phyloP scores from a whole-genome alignment of 352 stramenopile species.

The Phytophthora boehmeriae region DNA sequence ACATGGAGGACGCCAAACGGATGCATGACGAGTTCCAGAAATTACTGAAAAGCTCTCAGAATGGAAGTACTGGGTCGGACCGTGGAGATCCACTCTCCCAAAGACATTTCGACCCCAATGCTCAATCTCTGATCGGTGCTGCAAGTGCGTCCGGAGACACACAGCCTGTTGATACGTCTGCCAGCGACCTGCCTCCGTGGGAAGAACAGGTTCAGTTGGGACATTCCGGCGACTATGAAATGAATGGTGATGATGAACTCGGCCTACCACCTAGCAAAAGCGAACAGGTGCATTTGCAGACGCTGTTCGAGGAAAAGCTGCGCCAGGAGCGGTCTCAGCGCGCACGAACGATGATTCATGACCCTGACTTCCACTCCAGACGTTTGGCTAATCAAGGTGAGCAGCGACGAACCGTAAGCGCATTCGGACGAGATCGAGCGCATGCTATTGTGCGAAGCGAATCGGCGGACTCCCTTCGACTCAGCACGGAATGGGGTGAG shows the following conservation, averaged over 20 bases:
- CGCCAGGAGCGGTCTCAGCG: slow-evolving; percentile 31
- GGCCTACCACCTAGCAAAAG: slow-evolving; percentile 37
- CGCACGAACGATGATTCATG: slow-evolving; percentile 18
- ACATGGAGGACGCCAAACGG: slow-evolving; percentile 69
- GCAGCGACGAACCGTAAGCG: slow-evolving; percentile 4
- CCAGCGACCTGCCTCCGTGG: slow-evolving; percentile 18
- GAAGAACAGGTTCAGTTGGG: slow-evolving; percentile 17
- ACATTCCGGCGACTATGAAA: slow-evolving; percentile 14
- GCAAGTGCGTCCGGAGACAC: slow-evolving; percentile 29
- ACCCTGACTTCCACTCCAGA: slow-evolving; percentile 1
- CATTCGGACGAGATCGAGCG: slow-evolving; percentile 14
- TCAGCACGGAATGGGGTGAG: slow-evolving; percentile 48
- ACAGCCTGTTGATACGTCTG: slow-evolving; percentile 18
- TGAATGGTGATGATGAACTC: slow-evolving; percentile 37
- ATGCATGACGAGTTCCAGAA: slow-evolving; percentile 75
- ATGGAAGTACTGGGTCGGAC: slow-evolving; percentile 5
- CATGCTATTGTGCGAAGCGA: slow-evolving; percentile 27
- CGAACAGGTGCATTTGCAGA: slow-evolving; percentile 33
- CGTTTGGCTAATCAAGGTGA: slow-evolving; percentile 7
- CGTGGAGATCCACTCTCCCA: background rate
- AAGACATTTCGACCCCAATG: slow-evolving; percentile 9
- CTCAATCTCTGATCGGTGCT: slow-evolving; percentile 13
- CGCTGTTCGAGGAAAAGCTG: slow-evolving; percentile 25
- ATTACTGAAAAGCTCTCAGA: slow-evolving; percentile 35
- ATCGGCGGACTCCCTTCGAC: slow-evolving; percentile 43